These are phyloP conservation scores for Cicer judaicum DNA, from an alignment of 306 rosid genomes.

Conservation along the genomic window DNA sequence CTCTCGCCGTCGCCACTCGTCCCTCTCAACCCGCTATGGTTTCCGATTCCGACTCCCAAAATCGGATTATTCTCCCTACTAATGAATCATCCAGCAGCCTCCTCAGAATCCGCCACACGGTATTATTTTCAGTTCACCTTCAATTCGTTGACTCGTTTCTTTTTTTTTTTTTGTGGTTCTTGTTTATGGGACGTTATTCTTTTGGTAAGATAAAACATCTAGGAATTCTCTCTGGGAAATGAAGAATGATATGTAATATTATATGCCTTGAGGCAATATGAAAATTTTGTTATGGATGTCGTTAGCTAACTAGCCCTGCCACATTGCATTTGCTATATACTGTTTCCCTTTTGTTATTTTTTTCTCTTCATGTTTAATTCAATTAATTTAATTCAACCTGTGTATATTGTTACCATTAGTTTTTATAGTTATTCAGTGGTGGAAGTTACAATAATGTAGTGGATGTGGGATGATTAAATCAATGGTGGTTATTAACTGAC, in stretches of 20 bases:
- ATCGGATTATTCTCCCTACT: constrained; percentile 72
- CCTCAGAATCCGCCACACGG: constrained; percentile 95
- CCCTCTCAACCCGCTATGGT: constrained; percentile 50
- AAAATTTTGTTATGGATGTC: background rate
- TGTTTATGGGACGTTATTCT: no score
- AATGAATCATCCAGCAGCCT: constrained; percentile 79
- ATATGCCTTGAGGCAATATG: background rate
- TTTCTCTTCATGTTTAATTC: constrained; percentile 12
- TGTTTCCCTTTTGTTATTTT: background rate
- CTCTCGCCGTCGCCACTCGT: constrained; percentile 60
- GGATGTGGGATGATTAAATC: no score
- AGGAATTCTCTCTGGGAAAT: background rate
- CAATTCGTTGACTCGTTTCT: no score
- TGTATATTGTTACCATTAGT: background rate
- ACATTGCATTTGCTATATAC: constrained; percentile 1
- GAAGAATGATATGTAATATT: background rate
- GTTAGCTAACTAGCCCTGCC: background rate
- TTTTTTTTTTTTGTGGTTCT: no score
- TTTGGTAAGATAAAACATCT: no score
- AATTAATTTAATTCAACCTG: background rate
- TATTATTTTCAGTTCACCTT: constrained; percentile 36
- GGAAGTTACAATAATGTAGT: no score
- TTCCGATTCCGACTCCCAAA: constrained; percentile 20
- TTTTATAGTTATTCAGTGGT: no score
- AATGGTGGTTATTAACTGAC: no score